Evolutionary conservation across 768 basidiomycete genomes (phyloP), one percentile per base, ranked within the genome.

Genomic region (Phaffia australis): DNA sequence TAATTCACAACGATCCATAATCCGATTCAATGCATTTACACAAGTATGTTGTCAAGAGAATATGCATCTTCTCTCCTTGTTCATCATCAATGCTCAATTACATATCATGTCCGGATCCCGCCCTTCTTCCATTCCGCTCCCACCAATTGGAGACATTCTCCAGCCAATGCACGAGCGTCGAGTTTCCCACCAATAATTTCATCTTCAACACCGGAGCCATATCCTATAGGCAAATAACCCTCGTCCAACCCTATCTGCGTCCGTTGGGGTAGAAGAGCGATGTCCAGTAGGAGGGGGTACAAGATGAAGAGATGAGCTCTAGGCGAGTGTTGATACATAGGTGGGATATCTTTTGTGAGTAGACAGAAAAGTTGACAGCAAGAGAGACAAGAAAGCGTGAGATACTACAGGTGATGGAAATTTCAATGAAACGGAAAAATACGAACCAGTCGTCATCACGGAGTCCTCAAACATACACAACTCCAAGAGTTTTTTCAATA

Each of bases 241-340:
- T 63, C 64, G n/a, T 63, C 62, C 21, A 30, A 30, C 4, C 83
- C 81, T 1, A 81, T 80, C 0, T 90, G 87, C 16, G 84, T 80
- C 71, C 81, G 83, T 32, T 84, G 79, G 0, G 87, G 83, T 64
- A 86, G 82, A 1, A 89, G 84, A 9, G 83, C 85, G 56, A 94
- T 85, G 71, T 90, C 85, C 71, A 87, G 87, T 4, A 95, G 75
- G 1, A 87, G 77, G 0, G 83, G 78, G 72, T 93, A 93, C 66
- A 94, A 85, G 73, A 91, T 85, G 81, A 94, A 94, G 15, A 98
- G 78, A 72, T 94, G 92, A 0, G 87, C 90, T 19, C 84, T 81
- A 0, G 83, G 75, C 1, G 92, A 92, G 0, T 87, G 83, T 70
- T 42, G 59, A 42, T 42, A 42, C 19, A 58, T 21, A n/a, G 56